Conservation (phyloP, 805 yeast species). For the Cyberlindnera maclurae region DNA sequence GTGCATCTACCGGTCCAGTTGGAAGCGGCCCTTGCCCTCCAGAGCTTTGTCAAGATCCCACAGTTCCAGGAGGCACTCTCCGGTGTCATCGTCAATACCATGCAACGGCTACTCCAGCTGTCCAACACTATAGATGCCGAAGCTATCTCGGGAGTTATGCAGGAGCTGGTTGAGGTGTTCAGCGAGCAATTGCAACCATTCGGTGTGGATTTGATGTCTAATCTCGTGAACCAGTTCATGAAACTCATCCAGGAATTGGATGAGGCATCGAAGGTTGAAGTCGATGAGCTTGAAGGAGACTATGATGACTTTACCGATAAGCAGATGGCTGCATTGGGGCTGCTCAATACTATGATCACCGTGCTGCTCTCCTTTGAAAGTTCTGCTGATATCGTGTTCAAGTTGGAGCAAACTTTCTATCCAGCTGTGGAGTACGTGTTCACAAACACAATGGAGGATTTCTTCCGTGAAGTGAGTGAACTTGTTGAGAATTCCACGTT, state of each 20-base stretch:
- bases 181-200: conserved; percentile 88
- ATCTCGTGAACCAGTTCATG: conserved; percentile 68
- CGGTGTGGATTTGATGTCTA: conserved; percentile 60
- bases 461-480: conserved; percentile 70
- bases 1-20: conserved; percentile 65
- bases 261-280: conserved; percentile 46
- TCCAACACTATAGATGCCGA: conserved; percentile 84
- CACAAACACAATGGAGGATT: conserved; percentile 59
- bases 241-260: conserved; percentile 60
- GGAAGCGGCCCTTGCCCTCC: conserved; percentile 80
- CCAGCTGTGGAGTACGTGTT: conserved; percentile 69
- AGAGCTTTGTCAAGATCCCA: conserved; percentile 60
- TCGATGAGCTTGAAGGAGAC: conserved; percentile 29
- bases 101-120: conserved; percentile 69
- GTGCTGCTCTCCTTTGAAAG: conserved; percentile 78
- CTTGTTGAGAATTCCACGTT: conserved; percentile 65
- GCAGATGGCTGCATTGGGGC: conserved; percentile 74
- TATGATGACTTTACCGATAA: conserved; percentile 51
- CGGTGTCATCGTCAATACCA: conserved; percentile 64
- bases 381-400: conserved; percentile 56
- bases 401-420: conserved; percentile 57
- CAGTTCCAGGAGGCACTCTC: conserved; percentile 65
- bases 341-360: conserved; percentile 75
- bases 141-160: conserved; percentile 83
- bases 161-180: conserved; percentile 87